Evolutionary conservation across 2,329 filamentous ascomycete species (phyloP).

Genomic region (Emmonsia crescens): DNA sequence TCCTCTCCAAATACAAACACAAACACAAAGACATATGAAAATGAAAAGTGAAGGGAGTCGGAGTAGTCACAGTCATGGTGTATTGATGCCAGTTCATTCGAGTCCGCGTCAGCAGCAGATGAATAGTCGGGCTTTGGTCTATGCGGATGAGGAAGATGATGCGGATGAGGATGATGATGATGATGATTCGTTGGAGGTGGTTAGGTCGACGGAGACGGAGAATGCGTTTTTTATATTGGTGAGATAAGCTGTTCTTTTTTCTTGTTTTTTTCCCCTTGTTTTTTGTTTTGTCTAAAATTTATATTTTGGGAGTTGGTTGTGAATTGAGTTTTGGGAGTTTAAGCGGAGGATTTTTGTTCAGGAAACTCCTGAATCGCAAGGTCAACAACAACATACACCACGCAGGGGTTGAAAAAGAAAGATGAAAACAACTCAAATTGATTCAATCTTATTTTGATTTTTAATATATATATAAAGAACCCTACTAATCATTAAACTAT

Average conservation of each 20-base stretch:
- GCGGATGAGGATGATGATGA: conserved; percentile 18
- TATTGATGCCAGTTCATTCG: background rate
- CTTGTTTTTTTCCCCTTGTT: background rate
- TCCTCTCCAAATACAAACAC: background rate
- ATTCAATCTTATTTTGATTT: background rate
- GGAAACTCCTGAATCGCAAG: too few species aligned
- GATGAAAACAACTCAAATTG: background rate
- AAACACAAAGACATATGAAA: too few species aligned
- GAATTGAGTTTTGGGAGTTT: background rate
- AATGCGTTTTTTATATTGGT: conserved; percentile 39
- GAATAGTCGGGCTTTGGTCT: conserved; percentile 17
- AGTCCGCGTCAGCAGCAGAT: background rate
- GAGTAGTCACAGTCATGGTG: background rate
- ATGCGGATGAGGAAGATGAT: conserved; percentile 20
- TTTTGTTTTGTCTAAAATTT: background rate
- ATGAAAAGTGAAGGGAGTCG: background rate
- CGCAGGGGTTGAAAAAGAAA: background rate
- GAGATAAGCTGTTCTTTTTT: conserved; percentile 6
- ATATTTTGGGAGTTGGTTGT: too few species aligned
- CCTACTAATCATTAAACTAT: background rate
- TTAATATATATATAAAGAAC: background rate
- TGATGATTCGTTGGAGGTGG: conserved; percentile 8
- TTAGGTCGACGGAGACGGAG: conserved; percentile 15
- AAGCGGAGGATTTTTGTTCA: too few species aligned
- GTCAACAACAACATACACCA: too few species aligned